phyloP scores from a whole-genome alignment of 2,329 filamentous ascomycete genomes.

The Epichloe uncinata region DNA sequence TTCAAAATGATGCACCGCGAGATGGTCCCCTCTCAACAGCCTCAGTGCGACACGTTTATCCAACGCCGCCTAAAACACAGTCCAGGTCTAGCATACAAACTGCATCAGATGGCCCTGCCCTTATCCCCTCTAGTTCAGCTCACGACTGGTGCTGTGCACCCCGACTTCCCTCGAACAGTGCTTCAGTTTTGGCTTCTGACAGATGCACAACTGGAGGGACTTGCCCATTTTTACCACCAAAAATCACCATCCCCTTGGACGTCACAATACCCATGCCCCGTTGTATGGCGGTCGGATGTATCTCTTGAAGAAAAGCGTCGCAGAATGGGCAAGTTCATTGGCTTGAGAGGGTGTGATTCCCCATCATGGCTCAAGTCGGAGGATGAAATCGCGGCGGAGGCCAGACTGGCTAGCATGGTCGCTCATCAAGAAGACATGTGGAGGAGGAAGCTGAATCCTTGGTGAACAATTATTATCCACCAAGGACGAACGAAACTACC shows the following conservation, averaged over 20 bases:
- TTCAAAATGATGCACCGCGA: constrained; percentile 21
- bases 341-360: constrained; percentile 43
- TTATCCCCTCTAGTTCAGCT: constrained; percentile 55
- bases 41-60: constrained; percentile 15
- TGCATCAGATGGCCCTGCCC: constrained; percentile 50
- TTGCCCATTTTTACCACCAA: constrained; percentile 65
- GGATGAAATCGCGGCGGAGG: constrained; percentile 34
- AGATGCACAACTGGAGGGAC: constrained; percentile 52
- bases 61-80: constrained; percentile 26
- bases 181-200: constrained; percentile 64
- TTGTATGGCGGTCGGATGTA: constrained; percentile 44
- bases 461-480: constrained; percentile 3
- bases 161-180: constrained; percentile 50
- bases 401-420: constrained; percentile 21
- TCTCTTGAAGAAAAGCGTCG: constrained; percentile 54
- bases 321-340: constrained; percentile 62
- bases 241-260: constrained; percentile 41
- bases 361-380: constrained; percentile 27
- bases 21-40: constrained; percentile 15
- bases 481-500: too few relatives aligned
- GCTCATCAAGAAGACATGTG: constrained; percentile 31
- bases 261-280: constrained; percentile 51
- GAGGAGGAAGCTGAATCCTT: constrained; percentile 30
- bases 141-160: constrained; percentile 47
- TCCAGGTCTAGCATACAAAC: constrained; percentile 44